phyloP scores from a whole-genome alignment of 306 rosid species.

The Castanospermum australe region DNA sequence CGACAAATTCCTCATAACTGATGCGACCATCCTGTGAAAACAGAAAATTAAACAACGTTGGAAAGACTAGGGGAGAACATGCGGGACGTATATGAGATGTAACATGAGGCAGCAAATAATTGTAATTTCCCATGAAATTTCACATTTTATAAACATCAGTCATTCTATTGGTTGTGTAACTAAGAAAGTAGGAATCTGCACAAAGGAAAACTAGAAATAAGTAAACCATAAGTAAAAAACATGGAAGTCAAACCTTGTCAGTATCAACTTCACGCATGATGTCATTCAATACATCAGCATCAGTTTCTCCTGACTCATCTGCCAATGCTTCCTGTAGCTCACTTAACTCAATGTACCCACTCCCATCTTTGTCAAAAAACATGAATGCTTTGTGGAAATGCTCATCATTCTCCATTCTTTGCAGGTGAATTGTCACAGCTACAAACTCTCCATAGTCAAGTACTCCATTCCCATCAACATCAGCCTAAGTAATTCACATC shows the following conservation, averaged over 20 bases:
- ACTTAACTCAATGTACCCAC: constrained; percentile 71
- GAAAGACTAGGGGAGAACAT: not conserved
- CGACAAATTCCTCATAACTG: constrained; percentile 84
- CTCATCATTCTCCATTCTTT: constrained; percentile 92
- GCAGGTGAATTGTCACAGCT: constrained; percentile 93
- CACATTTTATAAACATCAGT: not conserved
- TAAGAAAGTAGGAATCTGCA: not conserved
- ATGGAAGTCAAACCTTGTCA: constrained; percentile 69
- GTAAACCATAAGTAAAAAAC: constrained; percentile 1
- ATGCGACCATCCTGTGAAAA: constrained; percentile 72
- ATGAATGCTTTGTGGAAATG: constrained; percentile 82
- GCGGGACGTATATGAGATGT: not conserved
- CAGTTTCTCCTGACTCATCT: constrained; percentile 81
- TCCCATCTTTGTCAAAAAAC: constrained; percentile 84
- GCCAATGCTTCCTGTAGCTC: constrained; percentile 67
- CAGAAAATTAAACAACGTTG: not conserved
- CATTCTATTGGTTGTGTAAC: not conserved
- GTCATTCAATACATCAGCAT: constrained; percentile 66
- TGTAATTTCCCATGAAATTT: not conserved
- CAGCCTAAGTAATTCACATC: constrained; percentile 56
- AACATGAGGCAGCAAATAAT: not conserved
- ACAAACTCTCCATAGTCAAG: constrained; percentile 96
- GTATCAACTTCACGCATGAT: constrained; percentile 93
- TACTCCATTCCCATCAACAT: constrained; percentile 91
- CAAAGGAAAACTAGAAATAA: not conserved